Base-by-base conservation (phyloP, 148 eudicot genomes). In the Fagopyrum homotropicum region DNA sequence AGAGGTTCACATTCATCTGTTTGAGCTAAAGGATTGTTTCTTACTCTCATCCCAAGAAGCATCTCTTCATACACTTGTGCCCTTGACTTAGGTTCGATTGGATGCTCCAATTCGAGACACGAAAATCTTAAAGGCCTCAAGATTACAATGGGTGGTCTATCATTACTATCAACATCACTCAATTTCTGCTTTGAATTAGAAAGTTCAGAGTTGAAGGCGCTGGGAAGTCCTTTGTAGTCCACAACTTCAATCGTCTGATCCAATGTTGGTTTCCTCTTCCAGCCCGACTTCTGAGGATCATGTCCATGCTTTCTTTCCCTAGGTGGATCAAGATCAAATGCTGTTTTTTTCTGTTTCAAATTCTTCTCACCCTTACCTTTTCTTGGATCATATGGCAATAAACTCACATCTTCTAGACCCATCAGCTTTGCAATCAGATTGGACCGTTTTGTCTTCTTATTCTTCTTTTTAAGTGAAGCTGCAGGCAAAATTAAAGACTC, bases 351-450 rank as follows among this genome's bases (percentile, higher is more conserved):
- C 30, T 76, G 79, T 40, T 74, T 70, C 47, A 72, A 50, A 9
- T 75, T 16, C 45, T 66, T 81, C 68, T 74, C 80, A 7, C 17
- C 47, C 17, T 45, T 63, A 29, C 80, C 81, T n/a, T 80, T 82
- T 35, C 66, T 69, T 0, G 75, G 68, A 55, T 19, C 30, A 9
- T 57, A 74, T 8, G 78, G 80, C 72, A 54, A 19, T 48, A 64
- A 73, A 46, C 74, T 75, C 22, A 78, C 48, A 49, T 83, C 88
- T 69, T 85, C 88, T 4, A 88, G 76, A 43, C 91, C 91, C 91
- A 85, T 88, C 29, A 88, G 88, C 82, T 81, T 88, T 77, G 91
- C 87, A 46, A 88, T 78, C 75, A 85, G 68, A 79, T 84, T 88
- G 7, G 88, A 64, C 22, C 77, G 73, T 64, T 73, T 84, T 40